phyloP scores from a whole-genome alignment of 2,329 filamentous ascomycete genomes.

The Colletotrichum horii region DNA sequence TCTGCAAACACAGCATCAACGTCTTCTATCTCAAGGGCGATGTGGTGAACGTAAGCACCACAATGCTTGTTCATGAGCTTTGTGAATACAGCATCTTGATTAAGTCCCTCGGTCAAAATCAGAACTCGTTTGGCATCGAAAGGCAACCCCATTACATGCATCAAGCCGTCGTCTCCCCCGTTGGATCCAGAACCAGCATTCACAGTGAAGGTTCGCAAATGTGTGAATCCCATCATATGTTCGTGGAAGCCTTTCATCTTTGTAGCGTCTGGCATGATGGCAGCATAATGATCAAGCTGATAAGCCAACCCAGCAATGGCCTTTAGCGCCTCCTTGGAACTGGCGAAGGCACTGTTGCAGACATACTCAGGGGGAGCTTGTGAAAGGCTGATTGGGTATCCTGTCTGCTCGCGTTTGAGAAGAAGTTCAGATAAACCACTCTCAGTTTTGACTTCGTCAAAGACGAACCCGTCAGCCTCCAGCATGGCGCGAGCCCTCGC shows the following conservation, averaged over 20 bases:
- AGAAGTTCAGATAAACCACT: not conserved
- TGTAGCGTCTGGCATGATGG: not conserved
- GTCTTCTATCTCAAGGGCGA: not conserved
- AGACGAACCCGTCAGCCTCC: not conserved
- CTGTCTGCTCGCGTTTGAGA: not conserved
- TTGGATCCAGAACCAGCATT: not conserved
- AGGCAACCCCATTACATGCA: not conserved
- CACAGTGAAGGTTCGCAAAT: not conserved
- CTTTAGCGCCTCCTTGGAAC: not conserved
- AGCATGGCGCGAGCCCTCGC: not conserved
- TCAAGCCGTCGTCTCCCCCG: not conserved
- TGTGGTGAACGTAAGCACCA: not conserved
- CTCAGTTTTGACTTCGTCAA: not conserved
- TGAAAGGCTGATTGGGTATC: not conserved
- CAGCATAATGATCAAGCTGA: not conserved
- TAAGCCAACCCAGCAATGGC: not conserved
- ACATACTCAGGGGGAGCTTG: not conserved
- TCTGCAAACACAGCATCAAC: not conserved
- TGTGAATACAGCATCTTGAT: not conserved
- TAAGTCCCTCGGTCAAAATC: not conserved
- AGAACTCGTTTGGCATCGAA: not conserved
- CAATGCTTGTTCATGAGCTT: not conserved
- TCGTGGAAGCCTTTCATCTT: not conserved
- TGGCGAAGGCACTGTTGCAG: not conserved
- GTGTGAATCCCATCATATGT: not conserved